Conservation (phyloP, 257 asterid species). For the Datura wrightii region DNA sequence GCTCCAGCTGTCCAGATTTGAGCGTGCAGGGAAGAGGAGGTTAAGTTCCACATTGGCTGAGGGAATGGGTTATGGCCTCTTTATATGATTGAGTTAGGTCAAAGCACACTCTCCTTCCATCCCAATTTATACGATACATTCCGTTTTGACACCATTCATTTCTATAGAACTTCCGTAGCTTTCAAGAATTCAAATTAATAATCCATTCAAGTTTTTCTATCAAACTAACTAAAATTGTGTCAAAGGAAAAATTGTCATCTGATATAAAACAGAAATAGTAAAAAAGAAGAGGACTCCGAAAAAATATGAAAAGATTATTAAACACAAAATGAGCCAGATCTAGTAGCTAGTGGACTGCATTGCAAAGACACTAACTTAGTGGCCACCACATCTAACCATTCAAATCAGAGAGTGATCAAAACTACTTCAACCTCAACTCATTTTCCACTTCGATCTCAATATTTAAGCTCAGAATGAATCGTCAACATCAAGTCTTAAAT, state of each 20-base stretch:
- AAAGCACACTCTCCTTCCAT: not conserved
- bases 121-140: not conserved
- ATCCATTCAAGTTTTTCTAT: not conserved
- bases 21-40: not conserved
- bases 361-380: not conserved
- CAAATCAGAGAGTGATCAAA: not conserved
- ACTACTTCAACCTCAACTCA: not conserved
- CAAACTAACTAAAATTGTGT: not conserved
- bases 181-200: not conserved
- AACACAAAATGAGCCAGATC: not conserved
- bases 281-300: not conserved
- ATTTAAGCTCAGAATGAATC: not conserved
- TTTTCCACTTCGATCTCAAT: not conserved
- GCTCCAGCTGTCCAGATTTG: not conserved
- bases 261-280: not conserved
- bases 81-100: not conserved
- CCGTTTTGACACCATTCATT: not conserved
- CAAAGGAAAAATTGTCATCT: not conserved
- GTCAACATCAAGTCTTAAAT: not conserved
- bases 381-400: not conserved
- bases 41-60: not conserved
- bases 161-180: not conserved
- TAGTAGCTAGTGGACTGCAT: not conserved
- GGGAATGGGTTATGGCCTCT: not conserved
- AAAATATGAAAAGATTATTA: not conserved